phyloP scores from a whole-genome alignment of 345 rosid genomes.

The Bretschneidera sinensis region DNA sequence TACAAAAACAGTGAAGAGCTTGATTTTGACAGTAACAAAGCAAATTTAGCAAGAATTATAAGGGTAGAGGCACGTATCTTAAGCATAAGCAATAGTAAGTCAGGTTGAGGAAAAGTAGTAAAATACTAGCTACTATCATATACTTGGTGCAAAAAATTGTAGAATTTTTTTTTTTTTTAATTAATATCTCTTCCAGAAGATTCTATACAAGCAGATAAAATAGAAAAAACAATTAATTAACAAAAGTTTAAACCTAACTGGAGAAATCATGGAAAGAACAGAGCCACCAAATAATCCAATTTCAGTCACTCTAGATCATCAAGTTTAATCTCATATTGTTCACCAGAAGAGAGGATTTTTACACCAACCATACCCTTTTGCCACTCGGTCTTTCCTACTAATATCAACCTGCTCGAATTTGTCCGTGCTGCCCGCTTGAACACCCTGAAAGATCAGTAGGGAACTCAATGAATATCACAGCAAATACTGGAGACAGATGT shows the following conservation, averaged over 20 bases:
- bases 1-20: too few relatives aligned
- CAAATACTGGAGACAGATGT: not conserved
- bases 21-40: too few relatives aligned
- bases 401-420: slow-evolving; percentile 68
- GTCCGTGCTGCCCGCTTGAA: slow-evolving; percentile 82
- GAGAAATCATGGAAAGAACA: not conserved
- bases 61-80: too few relatives aligned
- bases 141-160: not conserved
- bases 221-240: not conserved
- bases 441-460: slow-evolving; percentile 42
- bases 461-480: not conserved
- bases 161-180: too few relatives aligned
- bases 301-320: slow-evolving; percentile 49
- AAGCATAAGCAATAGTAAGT: too few relatives aligned
- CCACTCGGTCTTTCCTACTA: slow-evolving; percentile 84
- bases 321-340: slow-evolving; percentile 72
- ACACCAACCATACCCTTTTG: slow-evolving; percentile 75
- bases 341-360: slow-evolving; percentile 67
- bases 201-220: not conserved
- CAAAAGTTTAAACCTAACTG: not conserved
- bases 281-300: too few relatives aligned
- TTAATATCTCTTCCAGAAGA: not conserved
- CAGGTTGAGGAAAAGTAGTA: too few relatives aligned
- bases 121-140: too few relatives aligned
- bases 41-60: too few relatives aligned